Evolutionary conservation across 1,139 yeast genomes (phyloP).

Genomic region (Wickerhamiella infanticola): DNA sequence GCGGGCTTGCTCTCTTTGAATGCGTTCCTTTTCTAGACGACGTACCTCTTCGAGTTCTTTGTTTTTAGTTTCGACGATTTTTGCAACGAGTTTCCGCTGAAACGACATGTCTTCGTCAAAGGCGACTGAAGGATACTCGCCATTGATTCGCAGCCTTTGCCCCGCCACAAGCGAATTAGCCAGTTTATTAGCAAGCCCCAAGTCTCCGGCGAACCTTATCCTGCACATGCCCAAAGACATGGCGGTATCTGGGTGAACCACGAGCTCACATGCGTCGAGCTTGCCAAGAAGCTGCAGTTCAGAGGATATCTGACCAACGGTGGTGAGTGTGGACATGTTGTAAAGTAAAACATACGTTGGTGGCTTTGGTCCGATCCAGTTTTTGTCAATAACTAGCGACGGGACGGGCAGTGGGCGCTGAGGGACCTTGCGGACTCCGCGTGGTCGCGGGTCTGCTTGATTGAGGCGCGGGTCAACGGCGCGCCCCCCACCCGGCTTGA

Average conservation of each 20-base stretch:
- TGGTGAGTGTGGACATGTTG: conserved; percentile 39
- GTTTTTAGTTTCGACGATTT: not conserved
- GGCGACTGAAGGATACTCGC: not conserved
- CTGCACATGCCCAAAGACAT: conserved; percentile 66
- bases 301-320: conserved; percentile 32
- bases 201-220: conserved; percentile 43
- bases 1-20: not conserved
- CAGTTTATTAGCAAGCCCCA: not conserved
- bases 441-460: conserved; percentile 24
- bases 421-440: conserved; percentile 19
- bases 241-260: conserved; percentile 62
- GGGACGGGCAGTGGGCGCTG: conserved; percentile 34
- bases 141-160: not conserved
- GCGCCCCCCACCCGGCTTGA: conserved; percentile 27
- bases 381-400: conserved; percentile 38
- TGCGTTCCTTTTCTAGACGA: not conserved
- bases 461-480: conserved; percentile 23
- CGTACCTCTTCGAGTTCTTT: not conserved
- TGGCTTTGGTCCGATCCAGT: conserved; percentile 68
- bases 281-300: conserved; percentile 53
- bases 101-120: not conserved
- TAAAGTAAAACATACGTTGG: conserved; percentile 54
- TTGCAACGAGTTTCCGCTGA: not conserved
- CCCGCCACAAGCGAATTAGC: not conserved
- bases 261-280: conserved; percentile 38